phyloP scores from a whole-genome alignment of 768 basidiomycete genomes.

The Pisolithus orientalis region DNA sequence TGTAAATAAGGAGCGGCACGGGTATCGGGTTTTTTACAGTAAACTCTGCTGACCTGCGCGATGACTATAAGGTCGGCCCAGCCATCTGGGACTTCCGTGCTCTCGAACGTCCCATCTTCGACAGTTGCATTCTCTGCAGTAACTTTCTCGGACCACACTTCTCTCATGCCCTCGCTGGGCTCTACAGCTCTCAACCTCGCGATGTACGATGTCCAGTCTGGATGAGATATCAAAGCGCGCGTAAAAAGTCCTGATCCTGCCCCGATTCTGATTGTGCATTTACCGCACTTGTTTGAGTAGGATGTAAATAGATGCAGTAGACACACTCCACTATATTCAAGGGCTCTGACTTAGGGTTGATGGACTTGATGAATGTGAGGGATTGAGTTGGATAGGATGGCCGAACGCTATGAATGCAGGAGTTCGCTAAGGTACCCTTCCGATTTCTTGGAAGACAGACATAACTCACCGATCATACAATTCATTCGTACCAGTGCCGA shows the following conservation, averaged over 20 bases:
- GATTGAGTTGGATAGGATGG: constrained; percentile 74
- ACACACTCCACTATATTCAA: constrained; percentile 69
- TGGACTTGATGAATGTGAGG: constrained; percentile 52
- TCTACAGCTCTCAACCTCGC: constrained; percentile 64
- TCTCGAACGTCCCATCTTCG: constrained; percentile 66
- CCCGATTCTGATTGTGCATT: constrained; percentile 50
- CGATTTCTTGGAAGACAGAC: neutral
- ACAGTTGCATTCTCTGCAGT: constrained; percentile 46
- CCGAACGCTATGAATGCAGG: constrained; percentile 46
- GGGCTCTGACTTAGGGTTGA: constrained; percentile 31
- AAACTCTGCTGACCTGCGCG: constrained; percentile 51
- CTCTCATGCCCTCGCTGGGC: constrained; percentile 84
- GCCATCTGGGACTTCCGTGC: constrained; percentile 46
- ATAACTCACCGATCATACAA: constrained; percentile 60
- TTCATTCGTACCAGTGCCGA: constrained; percentile 76
- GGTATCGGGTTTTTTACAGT: neutral
- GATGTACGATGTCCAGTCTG: constrained; percentile 46
- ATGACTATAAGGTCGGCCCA: constrained; percentile 78
- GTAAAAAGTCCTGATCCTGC: constrained; percentile 89
- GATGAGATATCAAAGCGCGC: constrained; percentile 65
- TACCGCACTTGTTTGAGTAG: neutral
- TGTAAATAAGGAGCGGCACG: constrained; percentile 2
- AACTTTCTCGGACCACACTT: constrained; percentile 53
- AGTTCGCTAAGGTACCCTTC: neutral
- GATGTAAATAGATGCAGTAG: neutral